Evolutionary conservation across 495 filamentous ascomycete species (phyloP), one percentile per base, ranked within the genome.

Genomic region (Aspergillus kassunensis): DNA sequence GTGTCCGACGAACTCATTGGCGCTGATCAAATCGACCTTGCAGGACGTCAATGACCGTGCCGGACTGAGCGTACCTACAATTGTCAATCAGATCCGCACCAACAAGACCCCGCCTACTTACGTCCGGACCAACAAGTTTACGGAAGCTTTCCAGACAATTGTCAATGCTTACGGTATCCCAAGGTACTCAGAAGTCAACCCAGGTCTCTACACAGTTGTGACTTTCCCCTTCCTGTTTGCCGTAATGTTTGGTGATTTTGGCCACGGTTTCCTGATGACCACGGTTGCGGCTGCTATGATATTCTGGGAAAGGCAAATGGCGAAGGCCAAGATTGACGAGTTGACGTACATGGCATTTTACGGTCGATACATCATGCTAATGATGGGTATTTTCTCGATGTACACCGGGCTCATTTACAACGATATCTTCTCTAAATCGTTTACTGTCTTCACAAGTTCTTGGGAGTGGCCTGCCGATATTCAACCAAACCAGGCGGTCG

Each of bases 191-290:
- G 93, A 99, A 74, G 89, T 93, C 72, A 99, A 99, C 73, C 95
- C 93, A 51, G 93, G 90, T 46, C 74, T 97, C 21, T 91, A 91
- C 18, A 92, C 95, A 19, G 90, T 97, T 52, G 83, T 97, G 57
- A 99, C 95, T 13, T 97, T 98, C 68, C 93, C 93, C 11, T 97
- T 99, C 74, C 73, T 97, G 35, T 99, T 99, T 66, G 95, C 95
- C 23, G 92, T 97, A 78, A 97, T 97, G 93, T 97, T 97, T 60
- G 93, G 93, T 66, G 93, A 97, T 69, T 81, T 95, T 54, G 93
- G 93, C 21, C 93, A 99, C 64, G 93, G 92, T 54, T 60, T 79
- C 55, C 84, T 99, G 59, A 91, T 97, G 87, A 77, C 88, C 12
- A 59, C 82, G 45, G 83, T 88, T 56, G 88, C 95, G 21, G 52